phyloP scores from a whole-genome alignment of 2,329 filamentous ascomycete species.

The Cladophialophora exuberans region DNA sequence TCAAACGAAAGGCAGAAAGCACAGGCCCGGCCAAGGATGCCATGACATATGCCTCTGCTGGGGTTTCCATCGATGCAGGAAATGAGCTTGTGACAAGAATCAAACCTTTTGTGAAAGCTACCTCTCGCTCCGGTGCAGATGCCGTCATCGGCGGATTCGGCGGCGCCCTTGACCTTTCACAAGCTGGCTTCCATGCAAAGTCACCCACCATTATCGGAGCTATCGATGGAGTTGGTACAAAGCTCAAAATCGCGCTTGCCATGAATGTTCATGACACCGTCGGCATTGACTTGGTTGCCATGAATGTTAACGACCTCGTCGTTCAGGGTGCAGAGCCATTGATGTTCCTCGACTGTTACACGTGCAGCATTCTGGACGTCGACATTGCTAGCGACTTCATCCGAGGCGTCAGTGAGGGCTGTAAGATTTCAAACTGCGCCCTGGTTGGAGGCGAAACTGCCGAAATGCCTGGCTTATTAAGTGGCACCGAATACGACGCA shows the following conservation, averaged over 20 bases:
- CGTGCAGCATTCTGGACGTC: conserved; percentile 84
- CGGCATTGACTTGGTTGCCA: conserved; percentile 94
- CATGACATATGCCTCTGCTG: conserved; percentile 90
- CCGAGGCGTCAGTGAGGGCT: conserved; percentile 85
- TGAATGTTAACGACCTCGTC: conserved; percentile 98
- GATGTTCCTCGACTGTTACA: conserved; percentile 98
- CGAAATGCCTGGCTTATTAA: conserved; percentile 96
- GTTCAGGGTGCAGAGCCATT: conserved; percentile 94
- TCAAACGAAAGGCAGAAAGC: conserved; percentile 35
- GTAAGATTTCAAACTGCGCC: conserved; percentile 80
- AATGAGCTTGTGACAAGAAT: conserved; percentile 92
- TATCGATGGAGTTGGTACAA: conserved; percentile 95
- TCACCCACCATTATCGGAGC: conserved; percentile 86
- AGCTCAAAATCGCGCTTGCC: conserved; percentile 91
- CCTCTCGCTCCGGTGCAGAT: conserved; percentile 81
- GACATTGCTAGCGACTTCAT: conserved; percentile 82
- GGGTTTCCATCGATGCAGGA: conserved; percentile 91
- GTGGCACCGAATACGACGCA: conserved; percentile 86
- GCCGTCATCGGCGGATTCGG: conserved; percentile 96
- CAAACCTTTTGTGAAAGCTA: conserved; percentile 85
- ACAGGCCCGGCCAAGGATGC: conserved; percentile 16
- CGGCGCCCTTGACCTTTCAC: conserved; percentile 77
- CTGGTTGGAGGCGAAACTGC: conserved; percentile 97
- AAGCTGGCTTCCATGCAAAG: conserved; percentile 73
- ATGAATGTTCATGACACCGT: conserved; percentile 92